Conservation (phyloP, 2,329 filamentous ascomycete genomes). For the Cryphonectria radicalis region DNA sequence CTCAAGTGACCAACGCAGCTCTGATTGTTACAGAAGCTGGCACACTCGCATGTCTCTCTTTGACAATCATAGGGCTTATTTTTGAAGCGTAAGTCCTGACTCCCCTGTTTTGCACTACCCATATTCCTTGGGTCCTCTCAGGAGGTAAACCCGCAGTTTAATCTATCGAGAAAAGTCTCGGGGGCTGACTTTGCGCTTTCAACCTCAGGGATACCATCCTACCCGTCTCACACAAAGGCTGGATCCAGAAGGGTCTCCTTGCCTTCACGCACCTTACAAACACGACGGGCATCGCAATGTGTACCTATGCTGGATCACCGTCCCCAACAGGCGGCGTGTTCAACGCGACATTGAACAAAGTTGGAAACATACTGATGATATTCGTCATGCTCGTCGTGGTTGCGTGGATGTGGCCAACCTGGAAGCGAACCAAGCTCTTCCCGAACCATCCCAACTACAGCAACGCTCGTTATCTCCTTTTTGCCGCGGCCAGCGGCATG, state of each 20-base stretch:
- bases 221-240: constrained; percentile 12
- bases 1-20: constrained; percentile 32
- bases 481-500: constrained; percentile 27
- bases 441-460: constrained; percentile 30
- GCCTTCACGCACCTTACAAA: constrained; percentile 33
- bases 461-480: constrained; percentile 31
- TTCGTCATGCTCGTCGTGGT: constrained; percentile 32
- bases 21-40: constrained; percentile 37
- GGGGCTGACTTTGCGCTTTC: neutral
- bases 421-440: constrained; percentile 23
- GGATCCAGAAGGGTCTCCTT: constrained; percentile 32
- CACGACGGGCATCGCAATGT: constrained; percentile 32
- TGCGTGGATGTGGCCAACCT: constrained; percentile 34
- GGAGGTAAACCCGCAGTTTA: neutral
- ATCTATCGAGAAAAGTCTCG: neutral
- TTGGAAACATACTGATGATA: constrained; percentile 33
- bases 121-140: neutral
- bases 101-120: too few relatives aligned
- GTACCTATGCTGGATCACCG: constrained; percentile 31
- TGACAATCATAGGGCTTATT: constrained; percentile 32
- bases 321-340: constrained; percentile 29
- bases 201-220: constrained; percentile 16
- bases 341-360: constrained; percentile 29
- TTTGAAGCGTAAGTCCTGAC: constrained; percentile 35
- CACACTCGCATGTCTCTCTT: constrained; percentile 31